These are phyloP conservation scores for Clonostachys rosea DNA, from an alignment of 2,329 filamentous ascomycete species.

Conservation along the genomic window DNA sequence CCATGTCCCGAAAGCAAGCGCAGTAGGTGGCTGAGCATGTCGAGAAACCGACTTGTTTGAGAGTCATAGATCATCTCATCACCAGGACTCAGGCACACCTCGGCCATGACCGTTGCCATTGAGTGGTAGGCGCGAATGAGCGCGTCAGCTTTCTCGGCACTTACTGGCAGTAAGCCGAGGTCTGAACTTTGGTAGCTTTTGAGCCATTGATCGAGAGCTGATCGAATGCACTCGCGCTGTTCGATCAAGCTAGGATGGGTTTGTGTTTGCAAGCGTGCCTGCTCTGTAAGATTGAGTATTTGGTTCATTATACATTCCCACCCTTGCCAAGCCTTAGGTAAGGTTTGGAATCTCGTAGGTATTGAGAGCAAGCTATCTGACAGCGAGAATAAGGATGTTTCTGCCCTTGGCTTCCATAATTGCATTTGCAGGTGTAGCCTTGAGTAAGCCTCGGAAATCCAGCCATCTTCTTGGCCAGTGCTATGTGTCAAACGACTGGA, in stretches of 20 bases:
- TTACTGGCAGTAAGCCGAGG: too few relatives aligned
- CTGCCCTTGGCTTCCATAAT: constrained; percentile 8
- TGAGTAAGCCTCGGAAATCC: constrained; percentile 35
- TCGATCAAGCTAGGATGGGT: too few relatives aligned
- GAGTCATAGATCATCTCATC: constrained; percentile 30
- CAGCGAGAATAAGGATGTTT: too few relatives aligned
- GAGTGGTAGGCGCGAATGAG: constrained; percentile 31
- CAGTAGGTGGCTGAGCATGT: constrained; percentile 17
- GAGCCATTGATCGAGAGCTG: constrained; percentile 11
- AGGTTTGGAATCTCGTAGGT: neutral
- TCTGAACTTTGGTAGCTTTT: too few relatives aligned
- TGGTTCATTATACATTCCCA: neutral
- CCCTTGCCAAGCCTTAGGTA: neutral
- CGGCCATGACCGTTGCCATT: constrained; percentile 36
- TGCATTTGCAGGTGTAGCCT: constrained; percentile 18
- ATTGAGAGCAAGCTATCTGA: too few relatives aligned
- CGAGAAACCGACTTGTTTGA: constrained; percentile 20
- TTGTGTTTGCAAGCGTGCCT: neutral
- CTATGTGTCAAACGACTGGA: too few relatives aligned
- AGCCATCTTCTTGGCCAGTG: constrained; percentile 17
- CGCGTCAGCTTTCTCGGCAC: constrained; percentile 1
- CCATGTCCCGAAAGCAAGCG: neutral
- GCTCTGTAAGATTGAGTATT: neutral
- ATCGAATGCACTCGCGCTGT: neutral
- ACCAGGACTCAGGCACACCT: constrained; percentile 18